Base-by-base conservation (phyloP, 257 asterid species). In the Penstemon davidsonii region DNA sequence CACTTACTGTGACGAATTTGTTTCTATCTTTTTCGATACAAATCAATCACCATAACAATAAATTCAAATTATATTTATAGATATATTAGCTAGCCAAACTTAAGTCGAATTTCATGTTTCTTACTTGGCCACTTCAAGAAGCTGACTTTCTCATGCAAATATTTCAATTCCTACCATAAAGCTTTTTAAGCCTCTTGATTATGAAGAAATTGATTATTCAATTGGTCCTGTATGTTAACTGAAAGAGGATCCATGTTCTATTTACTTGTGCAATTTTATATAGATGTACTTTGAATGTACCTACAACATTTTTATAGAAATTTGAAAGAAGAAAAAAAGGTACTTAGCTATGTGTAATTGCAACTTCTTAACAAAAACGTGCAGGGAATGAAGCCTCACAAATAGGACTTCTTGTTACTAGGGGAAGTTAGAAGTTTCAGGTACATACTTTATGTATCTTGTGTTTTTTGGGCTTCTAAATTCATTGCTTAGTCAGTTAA, bases 311-410 rank as follows among this genome's bases (percentile, higher is more conserved):
- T 49, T 62, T 67, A 54, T 51, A 36, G n/a, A 36, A 64, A 46
- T 18, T 37, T 10, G 44, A 37, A 40, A 66, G 54, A 36, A 46
- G 13, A 43, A 63, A 64, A 38, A 25, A 25, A 25, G 1, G 33
- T 7, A 10, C 36, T 42, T 62, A 8, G 19, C 63, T 73, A 8
- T 54, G 19, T 18, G 44, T 62, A 18, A 19, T 46, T 46, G 44
- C 67, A 33, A 71, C 50, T 56, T 75, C 71, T 63, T 41, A 3
- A 12, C 67, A 64, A 45, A 62, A 57, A 70, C 33, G 55, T 37
- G 15, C 68, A 84, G 89, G 87, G 87, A 57, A 60, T 81, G 82
- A 84, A 75, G 82, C 87, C 84, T 33, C 89, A 81, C 71, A 84
- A 81, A 73, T 84, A 84, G 78, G 75, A 76, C 41, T 51, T n/a